Base-by-base conservation (phyloP, 179 eudicot species). In the Beta corolliflora region DNA sequence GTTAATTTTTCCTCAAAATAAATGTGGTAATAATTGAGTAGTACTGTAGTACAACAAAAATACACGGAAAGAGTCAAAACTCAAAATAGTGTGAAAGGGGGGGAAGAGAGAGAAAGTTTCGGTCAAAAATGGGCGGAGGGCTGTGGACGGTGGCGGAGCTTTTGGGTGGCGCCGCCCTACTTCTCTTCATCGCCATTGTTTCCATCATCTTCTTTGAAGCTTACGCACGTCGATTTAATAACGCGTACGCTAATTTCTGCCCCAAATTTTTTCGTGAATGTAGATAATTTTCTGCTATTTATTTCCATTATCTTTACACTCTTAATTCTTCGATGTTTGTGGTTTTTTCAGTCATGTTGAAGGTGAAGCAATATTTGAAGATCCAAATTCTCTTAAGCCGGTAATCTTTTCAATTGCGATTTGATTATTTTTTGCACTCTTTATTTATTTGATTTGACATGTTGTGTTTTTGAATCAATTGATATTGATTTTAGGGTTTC, bases 321-420 rank as follows among this genome's bases (percentile, higher is more conserved):
- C 12, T 41, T 31, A 44, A 29, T 66, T 4, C 60, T 77, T 65
- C 41, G 14, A 31, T 65, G 13, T 14, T 58, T 16, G n/a, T 82
- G 18, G 0, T 13, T 73, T 84, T 36, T n/a, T 76, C 83, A 92
- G 97, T 61, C 94, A 91, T 78, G 86, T 88, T 64, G 92, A 92
- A 81, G 94, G 92, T 78, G 81, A 88, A 76, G 91, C 98, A 16
- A 77, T 85, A 18, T 82, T 95, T 46, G 95, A 95, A 88, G 97
- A 95, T 89, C 99, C 99, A 29, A 92, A 89, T 89, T 93, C 99
- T 1, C 78, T 89, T 68, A 88, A 90, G 77, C 88, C 87, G 93
- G 98, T 95, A 81, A n/a, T 7, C 12, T 46, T 63, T 58, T 79
- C 19, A n/a, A 55, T 23, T 45, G 58, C 44, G 10, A 36, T 50